Evolutionary conservation across 257 asterid genomes (phyloP).

Genomic region (Euphrasia confusa): DNA sequence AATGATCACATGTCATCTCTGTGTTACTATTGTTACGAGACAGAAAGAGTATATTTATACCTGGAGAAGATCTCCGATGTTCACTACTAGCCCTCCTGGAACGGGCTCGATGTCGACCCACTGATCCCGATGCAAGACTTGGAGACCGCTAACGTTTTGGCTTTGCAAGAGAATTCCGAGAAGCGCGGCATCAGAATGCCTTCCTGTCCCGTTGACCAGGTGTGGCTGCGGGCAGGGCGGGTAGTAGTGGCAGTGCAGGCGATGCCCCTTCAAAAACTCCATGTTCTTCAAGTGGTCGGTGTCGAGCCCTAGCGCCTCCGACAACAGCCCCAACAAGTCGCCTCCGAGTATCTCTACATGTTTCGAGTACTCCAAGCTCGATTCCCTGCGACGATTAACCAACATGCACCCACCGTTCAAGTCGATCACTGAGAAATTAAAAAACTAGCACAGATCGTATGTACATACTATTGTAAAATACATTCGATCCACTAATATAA

Average conservation of each 20-base stretch:
- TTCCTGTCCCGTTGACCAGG: not conserved
- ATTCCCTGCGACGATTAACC: not conserved
- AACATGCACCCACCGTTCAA: too few relatives aligned
- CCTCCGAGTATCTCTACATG: conserved; percentile 14
- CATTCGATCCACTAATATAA: too few relatives aligned
- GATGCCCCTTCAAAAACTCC: conserved; percentile 26
- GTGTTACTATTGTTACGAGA: too few relatives aligned
- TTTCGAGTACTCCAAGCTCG: conserved; percentile 23
- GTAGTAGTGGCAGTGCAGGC: conserved; percentile 26
- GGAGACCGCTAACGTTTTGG: conserved; percentile 20
- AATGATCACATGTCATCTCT: too few relatives aligned
- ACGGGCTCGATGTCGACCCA: conserved; percentile 27
- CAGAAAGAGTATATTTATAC: not conserved
- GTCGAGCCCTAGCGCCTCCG: conserved; percentile 19
- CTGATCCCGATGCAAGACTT: conserved; percentile 16
- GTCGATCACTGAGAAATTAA: too few relatives aligned
- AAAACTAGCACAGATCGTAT: too few relatives aligned
- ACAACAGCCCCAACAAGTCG: conserved; percentile 6
- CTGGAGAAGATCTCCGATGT: conserved; percentile 31
- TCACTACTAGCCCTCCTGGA: conserved; percentile 23
- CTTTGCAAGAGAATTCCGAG: conserved; percentile 20
- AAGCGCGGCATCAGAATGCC: not conserved
- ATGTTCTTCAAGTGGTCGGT: conserved; percentile 25
- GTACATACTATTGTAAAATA: too few relatives aligned
- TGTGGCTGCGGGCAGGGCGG: conserved; percentile 13